phyloP scores from a whole-genome alignment of 495 filamentous ascomycete species.

The Neurospora tetrasperma region DNA sequence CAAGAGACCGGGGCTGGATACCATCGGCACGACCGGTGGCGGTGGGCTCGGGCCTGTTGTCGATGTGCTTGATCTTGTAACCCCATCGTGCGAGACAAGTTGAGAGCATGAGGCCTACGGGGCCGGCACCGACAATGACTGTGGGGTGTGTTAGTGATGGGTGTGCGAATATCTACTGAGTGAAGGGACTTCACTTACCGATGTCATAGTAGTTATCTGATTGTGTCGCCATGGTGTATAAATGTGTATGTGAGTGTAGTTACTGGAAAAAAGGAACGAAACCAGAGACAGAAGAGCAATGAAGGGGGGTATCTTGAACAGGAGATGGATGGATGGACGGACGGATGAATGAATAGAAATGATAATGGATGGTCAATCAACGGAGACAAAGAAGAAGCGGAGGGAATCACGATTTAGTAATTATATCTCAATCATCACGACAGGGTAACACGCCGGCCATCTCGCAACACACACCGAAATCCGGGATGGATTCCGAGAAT shows the following conservation, averaged over 20 bases:
- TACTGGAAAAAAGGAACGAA: not conserved
- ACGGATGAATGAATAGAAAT: not conserved
- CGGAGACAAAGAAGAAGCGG: not conserved
- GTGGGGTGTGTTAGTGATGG: not conserved
- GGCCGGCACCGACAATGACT: conserved; percentile 83
- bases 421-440: not conserved
- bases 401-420: not conserved
- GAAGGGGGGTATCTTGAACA: conserved; percentile 11
- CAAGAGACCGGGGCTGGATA: conserved; percentile 69
- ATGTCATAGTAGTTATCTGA: conserved; percentile 25
- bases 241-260: not conserved
- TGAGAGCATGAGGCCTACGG: conserved; percentile 80
- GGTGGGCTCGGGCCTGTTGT: conserved; percentile 59
- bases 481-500: conserved; percentile 16
- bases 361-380: not conserved
- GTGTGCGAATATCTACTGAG: not conserved
- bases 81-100: conserved; percentile 67
- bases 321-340: not conserved
- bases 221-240: conserved; percentile 13
- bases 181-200: conserved; percentile 9
- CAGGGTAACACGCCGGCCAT: not conserved
- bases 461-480: conserved; percentile 6
- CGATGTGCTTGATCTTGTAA: conserved; percentile 58
- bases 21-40: conserved; percentile 69
- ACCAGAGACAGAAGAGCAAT: not conserved